Percentiles rank a stretch among this genome's conserved stretches.
Evolutionary conservation across 768 basidiomycete species (phyloP).

Genomic region (Pisolithus marmoratus): DNA sequence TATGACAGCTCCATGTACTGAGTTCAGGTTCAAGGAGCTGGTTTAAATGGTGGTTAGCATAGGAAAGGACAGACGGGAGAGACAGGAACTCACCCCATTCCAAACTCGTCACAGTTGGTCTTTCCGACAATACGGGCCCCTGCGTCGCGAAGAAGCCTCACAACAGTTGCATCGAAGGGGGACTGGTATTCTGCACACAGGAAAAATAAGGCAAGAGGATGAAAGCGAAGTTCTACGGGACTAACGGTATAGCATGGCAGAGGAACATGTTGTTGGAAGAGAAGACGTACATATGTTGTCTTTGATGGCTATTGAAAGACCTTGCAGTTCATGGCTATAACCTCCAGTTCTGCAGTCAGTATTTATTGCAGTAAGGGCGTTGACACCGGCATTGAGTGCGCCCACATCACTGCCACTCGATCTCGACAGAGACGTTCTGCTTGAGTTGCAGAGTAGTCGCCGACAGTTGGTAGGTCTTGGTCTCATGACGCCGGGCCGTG

Average conservation of each 20-base stretch:
- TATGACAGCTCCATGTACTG: constrained; percentile 61
- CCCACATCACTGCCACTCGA: no score
- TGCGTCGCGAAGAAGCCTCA: neutral
- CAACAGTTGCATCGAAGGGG: neutral
- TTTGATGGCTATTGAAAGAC: neutral
- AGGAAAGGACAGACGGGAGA: no score
- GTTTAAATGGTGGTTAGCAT: neutral
- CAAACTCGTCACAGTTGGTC: constrained; percentile 30
- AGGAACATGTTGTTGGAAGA: neutral
- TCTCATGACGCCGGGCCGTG: no score
- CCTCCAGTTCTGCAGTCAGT: no score
- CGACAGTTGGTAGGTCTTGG: no score
- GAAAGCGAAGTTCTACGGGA: neutral
- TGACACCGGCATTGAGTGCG: no score
- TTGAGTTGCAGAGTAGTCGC: no score
- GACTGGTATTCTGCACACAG: neutral
- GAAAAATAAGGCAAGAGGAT: neutral
- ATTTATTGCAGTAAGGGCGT: no score
- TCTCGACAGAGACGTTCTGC: no score
- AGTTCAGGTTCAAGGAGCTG: constrained; percentile 60
- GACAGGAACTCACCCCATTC: no score
- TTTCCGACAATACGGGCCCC: constrained; percentile 75
- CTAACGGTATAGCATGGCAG: neutral
- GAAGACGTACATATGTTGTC: neutral
- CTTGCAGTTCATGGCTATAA: no score